Percentiles rank a stretch among this genome's conserved stretches.
Evolutionary conservation across 352 stramenopile genomes (phyloP).

Genomic region (Phytophthora vignae): DNA sequence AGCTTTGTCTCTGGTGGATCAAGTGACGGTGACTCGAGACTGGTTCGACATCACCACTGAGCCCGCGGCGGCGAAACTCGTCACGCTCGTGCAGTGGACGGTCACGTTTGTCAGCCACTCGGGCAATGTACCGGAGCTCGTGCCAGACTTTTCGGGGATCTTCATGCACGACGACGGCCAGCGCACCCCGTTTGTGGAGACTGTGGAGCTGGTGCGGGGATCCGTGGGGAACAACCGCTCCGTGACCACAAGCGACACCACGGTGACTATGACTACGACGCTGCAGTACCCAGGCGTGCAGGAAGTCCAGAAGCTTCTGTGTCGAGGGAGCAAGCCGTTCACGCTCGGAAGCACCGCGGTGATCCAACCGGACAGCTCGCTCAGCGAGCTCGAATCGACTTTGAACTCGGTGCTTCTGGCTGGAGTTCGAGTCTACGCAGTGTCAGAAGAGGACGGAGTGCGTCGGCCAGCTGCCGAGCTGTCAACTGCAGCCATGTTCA

Average conservation of each 20-base stretch:
- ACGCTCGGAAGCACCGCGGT: constrained; percentile 39
- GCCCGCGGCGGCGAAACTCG: constrained; percentile 29
- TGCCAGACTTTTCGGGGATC: constrained; percentile 54
- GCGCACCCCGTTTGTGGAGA: constrained; percentile 57
- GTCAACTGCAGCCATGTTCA: constrained; percentile 41
- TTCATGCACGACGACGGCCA: constrained; percentile 58
- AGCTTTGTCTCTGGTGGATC: constrained; percentile 76
- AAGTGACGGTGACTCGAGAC: constrained; percentile 80
- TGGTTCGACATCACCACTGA: constrained; percentile 73
- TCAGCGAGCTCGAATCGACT: constrained; percentile 55
- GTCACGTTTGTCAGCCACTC: constrained; percentile 68
- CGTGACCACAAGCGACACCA: constrained; percentile 60
- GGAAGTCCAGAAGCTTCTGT: constrained; percentile 73
- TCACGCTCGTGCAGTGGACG: constrained; percentile 76
- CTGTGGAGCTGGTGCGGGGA: constrained; percentile 57
- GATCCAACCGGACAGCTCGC: constrained; percentile 50
- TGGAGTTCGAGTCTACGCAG: constrained; percentile 56
- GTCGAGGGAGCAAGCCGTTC: constrained; percentile 54
- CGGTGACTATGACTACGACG: constrained; percentile 57
- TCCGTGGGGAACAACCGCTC: constrained; percentile 79
- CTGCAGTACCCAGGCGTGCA: constrained; percentile 70
- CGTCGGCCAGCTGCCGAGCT: constrained; percentile 32
- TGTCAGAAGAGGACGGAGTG: constrained; percentile 22
- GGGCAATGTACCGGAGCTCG: constrained; percentile 57
- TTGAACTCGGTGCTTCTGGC: constrained; percentile 60